Conservation (phyloP, 1,284 basidiomycete species). For the Xerocomus minutiporus region DNA sequence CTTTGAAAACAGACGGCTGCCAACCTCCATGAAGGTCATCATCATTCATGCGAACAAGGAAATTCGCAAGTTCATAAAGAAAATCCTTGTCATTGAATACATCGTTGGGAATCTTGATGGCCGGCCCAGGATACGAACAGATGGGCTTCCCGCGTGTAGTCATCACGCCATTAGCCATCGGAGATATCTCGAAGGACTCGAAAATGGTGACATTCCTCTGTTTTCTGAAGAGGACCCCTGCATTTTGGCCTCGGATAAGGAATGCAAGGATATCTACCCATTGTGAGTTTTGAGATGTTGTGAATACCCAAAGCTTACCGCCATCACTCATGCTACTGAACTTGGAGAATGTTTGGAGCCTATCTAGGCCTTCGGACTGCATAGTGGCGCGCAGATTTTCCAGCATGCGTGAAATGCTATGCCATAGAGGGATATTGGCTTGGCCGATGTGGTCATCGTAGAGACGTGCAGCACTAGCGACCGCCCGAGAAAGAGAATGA, state of each 20-base stretch:
- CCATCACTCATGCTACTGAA: slow-evolving; percentile 12
- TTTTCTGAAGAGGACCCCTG: slow-evolving; percentile 31
- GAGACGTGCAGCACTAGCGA: neutral
- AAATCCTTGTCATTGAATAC: slow-evolving; percentile 20
- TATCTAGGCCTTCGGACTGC: neutral
- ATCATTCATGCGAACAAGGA: slow-evolving; percentile 9
- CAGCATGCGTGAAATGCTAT: slow-evolving; percentile 3
- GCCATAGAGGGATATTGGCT: slow-evolving; percentile 8
- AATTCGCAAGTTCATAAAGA: slow-evolving; percentile 20
- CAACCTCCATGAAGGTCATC: slow-evolving; percentile 13
- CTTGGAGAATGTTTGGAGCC: neutral
- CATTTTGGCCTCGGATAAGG: slow-evolving; percentile 35
- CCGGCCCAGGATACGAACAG: slow-evolving; percentile 33
- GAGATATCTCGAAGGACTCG: slow-evolving; percentile 34
- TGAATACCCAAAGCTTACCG: slow-evolving; percentile 7
- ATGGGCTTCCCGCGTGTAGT: slow-evolving; percentile 30
- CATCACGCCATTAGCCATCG: slow-evolving; percentile 12
- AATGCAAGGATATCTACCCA: slow-evolving; percentile 22
- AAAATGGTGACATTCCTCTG: slow-evolving; percentile 13
- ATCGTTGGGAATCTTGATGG: slow-evolving; percentile 21
- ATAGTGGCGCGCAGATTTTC: neutral
- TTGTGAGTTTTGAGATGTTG: neutral
- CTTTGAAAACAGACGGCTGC: slow-evolving; percentile 1
- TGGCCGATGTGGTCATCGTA: slow-evolving; percentile 1
- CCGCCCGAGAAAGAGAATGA: slow-evolving; percentile 4